Evolutionary conservation across 176 grass and related monocot species (phyloP), one percentile per base, ranked within the genome.

Genomic region (Rhipidocladum racemiflorum): DNA sequence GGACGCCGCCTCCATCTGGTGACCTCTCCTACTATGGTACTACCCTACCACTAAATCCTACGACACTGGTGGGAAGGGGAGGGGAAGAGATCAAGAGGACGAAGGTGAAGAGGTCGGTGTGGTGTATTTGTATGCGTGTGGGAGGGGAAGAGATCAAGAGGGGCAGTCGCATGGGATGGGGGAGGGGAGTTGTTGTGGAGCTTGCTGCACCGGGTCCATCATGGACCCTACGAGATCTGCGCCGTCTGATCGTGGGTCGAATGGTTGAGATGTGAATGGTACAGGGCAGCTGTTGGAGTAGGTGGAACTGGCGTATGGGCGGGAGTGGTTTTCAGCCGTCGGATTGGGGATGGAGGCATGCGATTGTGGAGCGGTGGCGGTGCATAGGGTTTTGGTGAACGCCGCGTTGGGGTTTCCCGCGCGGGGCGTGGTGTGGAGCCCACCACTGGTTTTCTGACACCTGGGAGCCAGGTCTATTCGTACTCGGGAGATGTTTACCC

Each of bases 21-120:
- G 27, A 56, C 16, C 76, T 29, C 72, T 45, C 40, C 56, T 23
- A 16, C 63, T 30, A n/a, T n/a, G n/a, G n/a, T n/a, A 21, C 72
- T 18, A 61, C 81, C 32, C 43, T 18, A 25, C 65, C 40, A n/a
- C 53, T 21, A 81, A 85, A 85, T 83, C 88, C 87, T 75, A 64
- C 23, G 48, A 7, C 63, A 7, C 39, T 61, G 75, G 39, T 38
- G 65, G 74, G 18, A 0, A 55, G n/a, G 65, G 46, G 72, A 72
- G 9, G 40, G 9, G 44, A 29, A 13, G 43, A 49, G 49, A 17
- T 5, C 48, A n/a, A 0, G 34, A 6, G 32, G 24, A 25, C 23
- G 81, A 11, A 62, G 69, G 76, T 14, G 36, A 74, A 25, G 55
- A 42, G 55, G 24, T 36, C 45, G 25, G 43, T 17, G 79, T 32